Evolutionary conservation across 345 rosid genomes (phyloP), one percentile per base, ranked within the genome.

Genomic region (Capsella bursapastoris): DNA sequence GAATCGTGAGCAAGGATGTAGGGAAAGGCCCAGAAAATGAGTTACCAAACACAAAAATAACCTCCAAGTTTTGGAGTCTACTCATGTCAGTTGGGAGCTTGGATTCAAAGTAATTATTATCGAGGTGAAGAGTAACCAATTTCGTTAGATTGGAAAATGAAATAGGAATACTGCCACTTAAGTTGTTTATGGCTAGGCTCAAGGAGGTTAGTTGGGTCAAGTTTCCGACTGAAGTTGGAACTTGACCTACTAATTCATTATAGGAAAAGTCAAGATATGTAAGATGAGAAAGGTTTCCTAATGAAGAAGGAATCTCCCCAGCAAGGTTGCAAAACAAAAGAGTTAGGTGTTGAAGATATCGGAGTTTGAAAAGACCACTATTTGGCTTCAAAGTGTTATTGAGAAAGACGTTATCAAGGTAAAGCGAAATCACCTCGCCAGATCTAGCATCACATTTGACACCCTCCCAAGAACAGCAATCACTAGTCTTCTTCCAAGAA

Each of bases 391-490:
- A 53, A 25, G 25, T 14, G 27, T 9, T 40, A 37, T 67, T 67
- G 38, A 67, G 61, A 67, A 8, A 2, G 27, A 35, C 16, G 9
- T 9, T 0, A 47, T 0, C 10, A 31, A 64, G 57, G 29, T 25
- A 2, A 48, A 48, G 69, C 47, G 68, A 45, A 28, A 45, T 31
- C 55, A 45, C 68, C 13, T 64, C 40, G 8, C 68, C 68, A 15
- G 55, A 29, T 29, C 9, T 29, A 64, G 15, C 41, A 29, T n/a
- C 28, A 27, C 68, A 64, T 14, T 13, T 29, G 34, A 61, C 6
- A 61, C 66, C 66, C 7, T 13, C 1, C 69, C 69, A 61, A 61
- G 13, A 41, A 61, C 68, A 64, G 41, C 68, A 64, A 29, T 64
- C 69, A 31, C 6, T 64, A 12, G 11, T 64, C 27, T 47, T 47